These are phyloP conservation scores for Starmerella roubikii DNA, from an alignment of 805 yeast species.

Conservation along the genomic window DNA sequence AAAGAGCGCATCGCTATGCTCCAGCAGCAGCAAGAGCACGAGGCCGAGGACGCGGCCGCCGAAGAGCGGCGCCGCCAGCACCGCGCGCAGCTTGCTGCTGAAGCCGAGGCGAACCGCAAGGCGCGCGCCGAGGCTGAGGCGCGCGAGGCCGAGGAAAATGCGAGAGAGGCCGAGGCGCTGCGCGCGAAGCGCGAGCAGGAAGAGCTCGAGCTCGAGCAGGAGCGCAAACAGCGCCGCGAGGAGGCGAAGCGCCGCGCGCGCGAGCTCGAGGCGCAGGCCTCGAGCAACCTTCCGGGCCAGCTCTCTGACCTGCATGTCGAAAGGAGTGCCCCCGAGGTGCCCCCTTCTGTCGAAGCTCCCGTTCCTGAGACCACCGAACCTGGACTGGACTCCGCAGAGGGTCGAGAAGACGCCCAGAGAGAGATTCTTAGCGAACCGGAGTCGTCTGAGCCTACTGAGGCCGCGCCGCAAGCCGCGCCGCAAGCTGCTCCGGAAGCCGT, in stretches of 20 bases:
- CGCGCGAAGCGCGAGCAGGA: neutral
- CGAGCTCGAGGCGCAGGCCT: neutral
- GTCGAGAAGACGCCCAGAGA: no score
- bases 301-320: neutral
- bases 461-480: neutral
- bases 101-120: slow-evolving; percentile 13
- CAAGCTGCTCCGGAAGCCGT: neutral
- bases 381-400: no score
- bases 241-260: neutral
- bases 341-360: neutral
- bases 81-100: slow-evolving; percentile 10
- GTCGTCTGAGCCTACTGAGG: no score
- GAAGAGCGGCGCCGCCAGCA: slow-evolving; percentile 33
- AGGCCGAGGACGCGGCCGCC: slow-evolving; percentile 44
- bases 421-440: no score
- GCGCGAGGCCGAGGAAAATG: slow-evolving; percentile 6
- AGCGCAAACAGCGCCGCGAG: neutral
- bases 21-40: slow-evolving; percentile 72
- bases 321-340: neutral
- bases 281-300: neutral
- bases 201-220: neutral
- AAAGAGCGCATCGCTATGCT: slow-evolving; percentile 76
- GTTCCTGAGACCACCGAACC: neutral
- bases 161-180: slow-evolving; percentile 2
- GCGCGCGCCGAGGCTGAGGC: slow-evolving; percentile 13